Conservation (phyloP, 306 rosid species). For the Trifolium dubium region DNA sequence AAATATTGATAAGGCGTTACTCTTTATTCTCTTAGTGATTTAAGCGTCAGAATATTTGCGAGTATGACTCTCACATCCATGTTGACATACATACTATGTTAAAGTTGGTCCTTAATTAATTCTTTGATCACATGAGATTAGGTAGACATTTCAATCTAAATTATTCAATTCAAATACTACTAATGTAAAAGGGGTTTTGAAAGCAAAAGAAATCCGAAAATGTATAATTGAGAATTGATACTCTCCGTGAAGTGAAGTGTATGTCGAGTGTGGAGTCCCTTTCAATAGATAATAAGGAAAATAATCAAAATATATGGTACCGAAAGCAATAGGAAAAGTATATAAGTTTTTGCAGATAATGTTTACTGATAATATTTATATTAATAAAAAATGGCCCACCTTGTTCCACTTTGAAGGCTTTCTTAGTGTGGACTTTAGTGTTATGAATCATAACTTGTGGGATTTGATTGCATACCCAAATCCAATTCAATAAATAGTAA, state of each 20-base stretch:
- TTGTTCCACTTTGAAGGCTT: neutral
- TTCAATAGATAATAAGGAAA: neutral
- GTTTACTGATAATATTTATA: neutral
- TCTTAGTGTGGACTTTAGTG: slow-evolving; percentile 6
- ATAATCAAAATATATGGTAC: neutral
- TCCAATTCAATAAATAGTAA: neutral
- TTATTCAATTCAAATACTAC: too few species aligned
- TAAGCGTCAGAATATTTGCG: too few species aligned
- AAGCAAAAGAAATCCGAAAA: too few species aligned
- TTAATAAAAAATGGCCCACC: slow-evolving; percentile 20
- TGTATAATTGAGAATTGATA: neutral
- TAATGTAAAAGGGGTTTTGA: too few species aligned
- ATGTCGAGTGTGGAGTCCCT: slow-evolving; percentile 17
- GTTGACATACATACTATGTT: too few species aligned
- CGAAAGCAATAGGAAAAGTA: neutral
- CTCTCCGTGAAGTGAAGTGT: neutral
- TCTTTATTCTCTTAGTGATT: too few species aligned
- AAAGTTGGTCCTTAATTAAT: too few species aligned
- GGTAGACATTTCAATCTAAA: too few species aligned
- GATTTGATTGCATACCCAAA: slow-evolving; percentile 14
- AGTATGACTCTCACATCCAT: too few species aligned
- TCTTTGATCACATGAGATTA: too few species aligned
- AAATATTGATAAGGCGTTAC: too few species aligned
- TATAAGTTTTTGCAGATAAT: neutral
- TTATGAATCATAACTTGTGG: neutral